A percentile compares a stretch with the other conserved stretches of the same genome.
Conservation (phyloP, 306 rosid species). For the Prunus salicina region DNA sequence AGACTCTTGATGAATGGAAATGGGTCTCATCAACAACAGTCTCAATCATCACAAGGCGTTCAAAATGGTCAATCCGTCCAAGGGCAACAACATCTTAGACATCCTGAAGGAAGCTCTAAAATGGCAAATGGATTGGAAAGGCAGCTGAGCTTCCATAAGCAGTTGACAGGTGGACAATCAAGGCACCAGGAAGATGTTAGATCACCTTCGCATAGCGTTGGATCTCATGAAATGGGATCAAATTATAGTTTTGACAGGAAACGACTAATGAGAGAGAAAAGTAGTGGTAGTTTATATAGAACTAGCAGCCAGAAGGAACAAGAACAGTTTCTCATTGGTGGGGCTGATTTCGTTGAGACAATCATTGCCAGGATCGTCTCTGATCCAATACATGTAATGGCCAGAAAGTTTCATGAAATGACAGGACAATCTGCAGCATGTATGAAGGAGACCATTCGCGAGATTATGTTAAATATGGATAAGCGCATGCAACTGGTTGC, state of each 20-base stretch:
- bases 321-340: constrained; percentile 54
- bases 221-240: constrained; percentile 88
- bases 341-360: constrained; percentile 66
- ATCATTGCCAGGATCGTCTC: constrained; percentile 63
- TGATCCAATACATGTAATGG: constrained; percentile 69
- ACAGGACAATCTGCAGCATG: constrained; percentile 41
- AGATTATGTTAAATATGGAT: constrained; percentile 62
- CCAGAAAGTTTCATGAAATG: constrained; percentile 82
- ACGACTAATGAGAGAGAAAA: constrained; percentile 56
- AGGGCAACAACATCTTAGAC: constrained; percentile 64
- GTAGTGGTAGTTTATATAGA: constrained; percentile 70
- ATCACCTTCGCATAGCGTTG: constrained; percentile 82
- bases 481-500: constrained; percentile 55
- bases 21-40: constrained; percentile 61
- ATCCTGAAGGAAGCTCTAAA: constrained; percentile 77
- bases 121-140: constrained; percentile 63
- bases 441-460: constrained; percentile 69
- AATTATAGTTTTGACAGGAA: constrained; percentile 73
- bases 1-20: constrained; percentile 55
- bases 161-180: constrained; percentile 63
- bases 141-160: constrained; percentile 88
- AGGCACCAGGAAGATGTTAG: constrained; percentile 76
- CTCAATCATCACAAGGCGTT: constrained; percentile 60
- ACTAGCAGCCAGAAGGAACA: constrained; percentile 66
- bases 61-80: constrained; percentile 62